Percentiles rank a stretch among this genome's conserved stretches.
These are phyloP conservation scores for Mucuna pruriens DNA, from an alignment of 306 rosid genomes.

Conservation along the genomic window DNA sequence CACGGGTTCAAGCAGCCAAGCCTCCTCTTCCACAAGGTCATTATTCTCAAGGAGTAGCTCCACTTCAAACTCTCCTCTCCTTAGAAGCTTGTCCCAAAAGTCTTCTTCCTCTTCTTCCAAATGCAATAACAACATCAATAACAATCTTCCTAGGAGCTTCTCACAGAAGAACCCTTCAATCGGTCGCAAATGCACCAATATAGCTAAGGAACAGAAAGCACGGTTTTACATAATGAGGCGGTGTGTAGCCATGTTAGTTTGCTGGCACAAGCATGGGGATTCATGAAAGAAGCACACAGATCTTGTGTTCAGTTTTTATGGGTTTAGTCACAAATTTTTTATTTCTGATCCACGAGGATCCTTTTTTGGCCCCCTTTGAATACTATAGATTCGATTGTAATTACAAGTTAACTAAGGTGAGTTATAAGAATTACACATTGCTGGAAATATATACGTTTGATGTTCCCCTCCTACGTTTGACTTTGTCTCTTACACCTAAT, in stretches of 20 bases:
- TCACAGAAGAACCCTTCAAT: slow-evolving; percentile 77
- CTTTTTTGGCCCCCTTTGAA: background rate
- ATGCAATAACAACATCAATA: slow-evolving; percentile 50
- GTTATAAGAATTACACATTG: slow-evolving; percentile 45
- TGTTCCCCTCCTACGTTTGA: background rate
- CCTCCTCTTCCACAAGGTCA: slow-evolving; percentile 46
- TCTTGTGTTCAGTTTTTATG: slow-evolving; percentile 34
- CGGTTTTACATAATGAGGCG: slow-evolving; percentile 95
- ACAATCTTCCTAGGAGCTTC: slow-evolving; percentile 63
- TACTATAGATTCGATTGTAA: slow-evolving; percentile 49
- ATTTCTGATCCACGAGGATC: slow-evolving; percentile 42
- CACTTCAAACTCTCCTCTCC: slow-evolving; percentile 70
- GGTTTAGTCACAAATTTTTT: slow-evolving; percentile 37
- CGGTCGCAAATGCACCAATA: slow-evolving; percentile 73
- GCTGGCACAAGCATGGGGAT: slow-evolving; percentile 99
- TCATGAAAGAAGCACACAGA: slow-evolving; percentile 40
- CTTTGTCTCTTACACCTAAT: background rate
- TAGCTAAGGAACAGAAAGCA: slow-evolving; percentile 95
- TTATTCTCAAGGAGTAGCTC: slow-evolving; percentile 71
- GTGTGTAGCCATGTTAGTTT: slow-evolving; percentile 95
- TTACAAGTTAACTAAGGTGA: slow-evolving; percentile 43
- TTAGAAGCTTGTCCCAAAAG: slow-evolving; percentile 73
- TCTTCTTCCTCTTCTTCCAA: slow-evolving; percentile 59
- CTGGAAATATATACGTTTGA: slow-evolving; percentile 28
- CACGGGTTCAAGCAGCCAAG: slow-evolving; percentile 40